Conservation (phyloP, 2,329 filamentous ascomycete genomes). For the Leptographium radiaticola region DNA sequence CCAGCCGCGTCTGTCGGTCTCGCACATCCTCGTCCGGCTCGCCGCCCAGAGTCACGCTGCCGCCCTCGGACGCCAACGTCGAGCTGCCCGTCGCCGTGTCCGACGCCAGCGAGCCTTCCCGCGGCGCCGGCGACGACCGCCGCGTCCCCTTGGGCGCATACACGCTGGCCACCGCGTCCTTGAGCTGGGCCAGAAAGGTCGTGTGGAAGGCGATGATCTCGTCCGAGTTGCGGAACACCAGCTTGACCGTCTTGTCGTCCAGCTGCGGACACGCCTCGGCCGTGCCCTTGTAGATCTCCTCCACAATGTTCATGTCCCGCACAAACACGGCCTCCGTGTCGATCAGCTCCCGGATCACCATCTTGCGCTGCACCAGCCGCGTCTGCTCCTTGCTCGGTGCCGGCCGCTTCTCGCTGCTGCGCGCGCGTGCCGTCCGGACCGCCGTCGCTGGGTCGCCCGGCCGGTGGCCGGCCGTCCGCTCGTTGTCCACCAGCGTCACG, state of each 20-base stretch:
- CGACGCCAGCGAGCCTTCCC: slow-evolving; percentile 15
- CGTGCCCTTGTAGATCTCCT: slow-evolving; percentile 95
- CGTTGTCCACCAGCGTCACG: slow-evolving; percentile 22
- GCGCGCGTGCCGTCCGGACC: neutral
- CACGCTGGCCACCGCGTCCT: slow-evolving; percentile 64
- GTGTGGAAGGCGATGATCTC: slow-evolving; percentile 83
- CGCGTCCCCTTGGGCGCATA: slow-evolving; percentile 49
- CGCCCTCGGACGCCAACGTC: slow-evolving; percentile 16
- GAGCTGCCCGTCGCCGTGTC: slow-evolving; percentile 13
- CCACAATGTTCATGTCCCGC: slow-evolving; percentile 91
- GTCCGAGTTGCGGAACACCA: slow-evolving; percentile 85
- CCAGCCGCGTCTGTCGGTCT: slow-evolving; percentile 39
- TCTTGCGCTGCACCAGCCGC: slow-evolving; percentile 65
- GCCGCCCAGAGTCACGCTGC: slow-evolving; percentile 10
- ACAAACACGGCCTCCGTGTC: slow-evolving; percentile 89
- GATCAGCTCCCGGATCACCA: slow-evolving; percentile 81
- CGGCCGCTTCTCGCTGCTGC: slow-evolving; percentile 19
- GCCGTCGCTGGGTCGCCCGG: neutral
- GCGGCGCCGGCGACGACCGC: slow-evolving; percentile 15
- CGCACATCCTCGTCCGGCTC: slow-evolving; percentile 32
- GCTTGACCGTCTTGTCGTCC: slow-evolving; percentile 70
- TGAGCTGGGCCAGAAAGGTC: slow-evolving; percentile 64
- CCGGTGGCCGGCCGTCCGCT: slow-evolving; percentile 4
- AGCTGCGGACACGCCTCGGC: slow-evolving; percentile 70
- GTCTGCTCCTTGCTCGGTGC: slow-evolving; percentile 46